phyloP scores from a whole-genome alignment of 2,329 filamentous ascomycete genomes.

The Dothistroma pini region DNA sequence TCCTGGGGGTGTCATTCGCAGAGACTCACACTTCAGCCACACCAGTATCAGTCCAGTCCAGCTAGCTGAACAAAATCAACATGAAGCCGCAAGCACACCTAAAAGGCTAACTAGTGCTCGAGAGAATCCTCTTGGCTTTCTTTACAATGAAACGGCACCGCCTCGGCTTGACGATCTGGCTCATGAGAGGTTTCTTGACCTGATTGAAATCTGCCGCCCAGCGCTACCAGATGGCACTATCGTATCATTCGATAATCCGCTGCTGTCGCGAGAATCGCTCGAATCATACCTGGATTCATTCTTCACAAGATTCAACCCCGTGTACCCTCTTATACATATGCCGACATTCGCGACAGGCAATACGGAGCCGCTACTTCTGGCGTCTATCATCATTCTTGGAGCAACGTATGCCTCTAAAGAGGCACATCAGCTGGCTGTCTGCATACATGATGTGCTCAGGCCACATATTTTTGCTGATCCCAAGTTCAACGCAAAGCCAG shows the following conservation, averaged over 20 bases:
- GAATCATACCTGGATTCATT: slow-evolving; percentile 58
- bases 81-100: neutral
- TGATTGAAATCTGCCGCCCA: slow-evolving; percentile 51
- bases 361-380: slow-evolving; percentile 52
- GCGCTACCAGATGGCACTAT: slow-evolving; percentile 47
- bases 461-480: slow-evolving; percentile 57
- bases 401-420: slow-evolving; percentile 59
- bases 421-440: slow-evolving; percentile 58
- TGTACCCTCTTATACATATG: slow-evolving; percentile 58
- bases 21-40: no score
- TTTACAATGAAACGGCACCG: slow-evolving; percentile 6
- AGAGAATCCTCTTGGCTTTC: slow-evolving; percentile 11
- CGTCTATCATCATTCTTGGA: slow-evolving; percentile 56
- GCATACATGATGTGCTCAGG: slow-evolving; percentile 58
- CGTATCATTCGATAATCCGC: slow-evolving; percentile 48
- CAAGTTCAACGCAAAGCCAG: slow-evolving; percentile 56
- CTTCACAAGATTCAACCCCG: slow-evolving; percentile 58
- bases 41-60: no score
- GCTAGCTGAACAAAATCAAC: no score
- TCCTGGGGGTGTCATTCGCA: no score
- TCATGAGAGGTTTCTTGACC: slow-evolving; percentile 45
- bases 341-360: slow-evolving; percentile 53
- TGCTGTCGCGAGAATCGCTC: slow-evolving; percentile 50
- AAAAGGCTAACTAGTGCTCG: neutral
- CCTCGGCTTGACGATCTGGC: slow-evolving; percentile 36